These are phyloP conservation scores for Cercospora zeina DNA, from an alignment of 2,329 filamentous ascomycete species.

Conservation along the genomic window DNA sequence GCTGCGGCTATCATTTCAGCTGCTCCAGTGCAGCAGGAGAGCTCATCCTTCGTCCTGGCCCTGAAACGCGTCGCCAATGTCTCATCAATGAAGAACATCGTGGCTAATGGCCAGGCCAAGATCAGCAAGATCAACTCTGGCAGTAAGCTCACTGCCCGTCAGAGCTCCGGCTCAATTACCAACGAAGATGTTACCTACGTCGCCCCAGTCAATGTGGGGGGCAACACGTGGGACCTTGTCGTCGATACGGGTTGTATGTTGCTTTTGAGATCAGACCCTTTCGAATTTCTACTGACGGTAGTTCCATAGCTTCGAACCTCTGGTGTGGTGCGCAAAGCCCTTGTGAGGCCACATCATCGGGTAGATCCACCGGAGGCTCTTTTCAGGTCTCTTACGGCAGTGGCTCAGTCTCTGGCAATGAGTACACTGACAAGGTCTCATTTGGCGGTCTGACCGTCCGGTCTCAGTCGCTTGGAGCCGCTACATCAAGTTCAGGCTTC, in stretches of 20 bases:
- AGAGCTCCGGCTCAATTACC: conserved; percentile 25
- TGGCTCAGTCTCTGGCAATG: conserved; percentile 27
- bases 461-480: conserved; percentile 26
- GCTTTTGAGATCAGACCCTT: background rate
- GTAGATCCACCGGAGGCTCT: conserved; percentile 23
- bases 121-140: conserved; percentile 23
- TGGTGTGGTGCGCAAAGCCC: conserved; percentile 28
- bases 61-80: conserved; percentile 21
- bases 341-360: conserved; percentile 27
- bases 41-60: conserved; percentile 12
- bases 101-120: conserved; percentile 19
- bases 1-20: conserved; percentile 21
- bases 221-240: conserved; percentile 25
- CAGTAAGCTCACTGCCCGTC: conserved; percentile 5
- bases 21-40: conserved; percentile 18
- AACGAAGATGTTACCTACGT: conserved; percentile 29
- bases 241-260: conserved; percentile 30
- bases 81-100: conserved; percentile 24
- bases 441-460: conserved; percentile 26
- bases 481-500: conserved; percentile 22
- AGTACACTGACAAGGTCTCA: conserved; percentile 26
- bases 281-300: conserved; percentile 11
- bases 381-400: conserved; percentile 28
- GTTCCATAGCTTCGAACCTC: conserved; percentile 25
- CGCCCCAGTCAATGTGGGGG: conserved; percentile 25